phyloP scores from a whole-genome alignment of 2,329 filamentous ascomycete species.

The Cercospora sesami region DNA sequence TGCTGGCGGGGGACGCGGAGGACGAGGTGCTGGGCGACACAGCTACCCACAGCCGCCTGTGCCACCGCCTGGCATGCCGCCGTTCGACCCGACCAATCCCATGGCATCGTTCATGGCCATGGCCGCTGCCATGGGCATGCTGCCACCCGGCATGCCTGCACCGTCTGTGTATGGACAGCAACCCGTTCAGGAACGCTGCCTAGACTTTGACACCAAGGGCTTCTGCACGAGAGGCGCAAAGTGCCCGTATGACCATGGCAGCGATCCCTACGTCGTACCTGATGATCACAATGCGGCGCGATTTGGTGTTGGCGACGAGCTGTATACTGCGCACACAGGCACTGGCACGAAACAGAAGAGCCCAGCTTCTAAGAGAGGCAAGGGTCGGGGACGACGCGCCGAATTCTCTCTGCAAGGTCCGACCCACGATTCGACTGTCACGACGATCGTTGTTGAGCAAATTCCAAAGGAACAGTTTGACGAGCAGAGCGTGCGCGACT shows the following conservation, averaged over 20 bases:
- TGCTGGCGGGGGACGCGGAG: slow-evolving; percentile 41
- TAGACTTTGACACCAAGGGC: slow-evolving; percentile 71
- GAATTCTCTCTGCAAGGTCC: slow-evolving; percentile 66
- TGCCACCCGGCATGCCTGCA: slow-evolving; percentile 46
- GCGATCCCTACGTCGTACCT: slow-evolving; percentile 50
- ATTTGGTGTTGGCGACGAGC: slow-evolving; percentile 61
- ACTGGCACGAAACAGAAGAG: slow-evolving; percentile 26
- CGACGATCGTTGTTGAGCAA: slow-evolving; percentile 71
- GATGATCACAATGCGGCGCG: slow-evolving; percentile 46
- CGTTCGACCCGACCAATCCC: slow-evolving; percentile 61
- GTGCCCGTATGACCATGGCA: slow-evolving; percentile 69
- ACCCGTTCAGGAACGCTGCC: slow-evolving; percentile 52
- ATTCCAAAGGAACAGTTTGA: slow-evolving; percentile 71
- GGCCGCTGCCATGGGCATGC: slow-evolving; percentile 57
- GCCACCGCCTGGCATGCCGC: slow-evolving; percentile 49
- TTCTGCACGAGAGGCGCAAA: slow-evolving; percentile 67
- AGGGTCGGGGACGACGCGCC: slow-evolving; percentile 49
- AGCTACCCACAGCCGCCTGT: slow-evolving; percentile 42
- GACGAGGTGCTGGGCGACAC: slow-evolving; percentile 19
- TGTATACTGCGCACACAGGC: slow-evolving; percentile 25
- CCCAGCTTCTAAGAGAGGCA: slow-evolving; percentile 41
- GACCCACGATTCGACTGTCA: slow-evolving; percentile 62
- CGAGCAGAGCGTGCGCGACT: slow-evolving; percentile 64
- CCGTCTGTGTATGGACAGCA: slow-evolving; percentile 17
- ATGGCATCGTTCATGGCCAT: slow-evolving; percentile 63